Conservation (phyloP, 2,329 filamentous ascomycete species). For the Xylariaceae sp. region DNA sequence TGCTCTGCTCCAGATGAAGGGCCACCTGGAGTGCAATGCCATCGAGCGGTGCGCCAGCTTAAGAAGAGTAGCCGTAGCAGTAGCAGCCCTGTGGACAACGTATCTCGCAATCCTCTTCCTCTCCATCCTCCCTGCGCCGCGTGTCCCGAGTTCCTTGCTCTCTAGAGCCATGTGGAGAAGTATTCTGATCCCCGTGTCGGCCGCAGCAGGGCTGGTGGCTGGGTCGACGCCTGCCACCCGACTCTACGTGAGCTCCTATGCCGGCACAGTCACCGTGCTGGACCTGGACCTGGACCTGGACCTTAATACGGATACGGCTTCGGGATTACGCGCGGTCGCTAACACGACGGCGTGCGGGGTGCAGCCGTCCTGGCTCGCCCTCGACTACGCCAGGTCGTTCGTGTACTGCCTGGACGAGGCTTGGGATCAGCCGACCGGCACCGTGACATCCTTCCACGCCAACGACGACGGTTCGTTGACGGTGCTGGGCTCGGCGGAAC, state of each 20-base stretch:
- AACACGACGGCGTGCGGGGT: conserved; percentile 46
- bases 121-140: neutral
- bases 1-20: conserved; percentile 14
- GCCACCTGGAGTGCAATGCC: neutral
- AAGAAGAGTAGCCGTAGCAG: conserved; percentile 7
- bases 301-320: too few relatives aligned
- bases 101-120: conserved; percentile 14
- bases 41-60: conserved; percentile 8
- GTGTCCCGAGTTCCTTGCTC: conserved; percentile 1
- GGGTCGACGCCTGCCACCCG: conserved; percentile 36
- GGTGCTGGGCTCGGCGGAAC: conserved; percentile 33
- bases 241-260: conserved; percentile 48
- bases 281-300: conserved; percentile 35
- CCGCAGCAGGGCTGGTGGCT: conserved; percentile 28
- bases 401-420: conserved; percentile 62
- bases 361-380: conserved; percentile 58
- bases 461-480: conserved; percentile 46
- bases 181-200: conserved; percentile 20
- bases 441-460: conserved; percentile 33
- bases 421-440: conserved; percentile 22
- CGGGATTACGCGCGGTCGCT: conserved; percentile 41
- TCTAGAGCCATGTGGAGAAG: conserved; percentile 28
- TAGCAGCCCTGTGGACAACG: conserved; percentile 10
- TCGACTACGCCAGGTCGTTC: conserved; percentile 45
- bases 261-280: conserved; percentile 46